Percentiles rank a stretch among this genome's conserved stretches.
Conservation (phyloP, 2,329 filamentous ascomycete genomes). For the Hypoxylon sp. region DNA sequence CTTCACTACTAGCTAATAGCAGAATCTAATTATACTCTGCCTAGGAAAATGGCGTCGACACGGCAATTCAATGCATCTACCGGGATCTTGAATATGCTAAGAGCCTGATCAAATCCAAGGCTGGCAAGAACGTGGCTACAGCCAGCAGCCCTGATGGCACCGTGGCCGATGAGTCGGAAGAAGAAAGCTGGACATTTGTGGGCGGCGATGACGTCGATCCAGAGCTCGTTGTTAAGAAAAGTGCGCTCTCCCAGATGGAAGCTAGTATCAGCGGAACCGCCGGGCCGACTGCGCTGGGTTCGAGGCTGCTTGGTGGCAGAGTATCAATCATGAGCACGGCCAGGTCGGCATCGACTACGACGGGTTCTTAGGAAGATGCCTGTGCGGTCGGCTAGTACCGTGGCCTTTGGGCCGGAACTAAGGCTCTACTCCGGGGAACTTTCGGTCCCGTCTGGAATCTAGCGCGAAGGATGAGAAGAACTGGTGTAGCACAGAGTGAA, state of each 20-base stretch:
- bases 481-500: neutral
- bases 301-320: slow-evolving; percentile 37
- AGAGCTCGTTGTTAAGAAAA: slow-evolving; percentile 52
- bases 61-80: slow-evolving; percentile 92
- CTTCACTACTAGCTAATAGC: slow-evolving; percentile 27
- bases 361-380: slow-evolving; percentile 46
- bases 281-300: slow-evolving; percentile 25
- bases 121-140: slow-evolving; percentile 63
- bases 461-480: slow-evolving; percentile 6
- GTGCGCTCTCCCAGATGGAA: slow-evolving; percentile 47
- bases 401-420: slow-evolving; percentile 36
- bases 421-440: slow-evolving; percentile 17
- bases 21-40: slow-evolving; percentile 16
- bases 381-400: slow-evolving; percentile 47
- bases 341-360: slow-evolving; percentile 25
- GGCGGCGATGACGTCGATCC: slow-evolving; percentile 63
- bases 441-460: slow-evolving; percentile 13
- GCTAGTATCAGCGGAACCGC: slow-evolving; percentile 26
- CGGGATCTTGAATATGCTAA: slow-evolving; percentile 94
- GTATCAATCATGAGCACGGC: slow-evolving; percentile 12
- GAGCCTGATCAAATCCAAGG: slow-evolving; percentile 79
- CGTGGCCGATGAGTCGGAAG: slow-evolving; percentile 67
- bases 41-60: slow-evolving; percentile 90
- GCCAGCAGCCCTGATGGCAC: slow-evolving; percentile 51
- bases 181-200: slow-evolving; percentile 93